A percentile compares a stretch with the other conserved stretches of the same genome.
These are phyloP conservation scores for Huiozyma sinensis DNA, from an alignment of 805 yeast species.

Conservation along the genomic window DNA sequence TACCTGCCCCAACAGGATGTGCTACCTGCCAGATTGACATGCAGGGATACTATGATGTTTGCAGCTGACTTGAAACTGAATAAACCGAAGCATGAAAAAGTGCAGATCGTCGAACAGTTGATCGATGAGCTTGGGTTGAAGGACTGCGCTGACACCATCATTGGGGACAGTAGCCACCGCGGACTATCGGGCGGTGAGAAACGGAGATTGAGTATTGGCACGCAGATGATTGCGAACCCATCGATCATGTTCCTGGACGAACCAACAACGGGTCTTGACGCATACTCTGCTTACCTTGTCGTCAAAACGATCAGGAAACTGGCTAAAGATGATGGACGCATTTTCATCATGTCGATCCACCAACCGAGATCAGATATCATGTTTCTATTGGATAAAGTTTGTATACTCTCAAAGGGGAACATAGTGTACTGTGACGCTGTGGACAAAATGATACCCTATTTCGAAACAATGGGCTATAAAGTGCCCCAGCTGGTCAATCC, in stretches of 20 bases:
- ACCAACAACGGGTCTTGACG: conserved; percentile 82
- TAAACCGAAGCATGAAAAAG: conserved; percentile 35
- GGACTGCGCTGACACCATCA: conserved; percentile 49
- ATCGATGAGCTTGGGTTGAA: conserved; percentile 54
- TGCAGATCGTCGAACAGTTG: conserved; percentile 44
- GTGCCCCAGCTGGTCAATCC: conserved; percentile 45
- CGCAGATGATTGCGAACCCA: conserved; percentile 69
- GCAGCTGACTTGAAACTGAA: conserved; percentile 64
- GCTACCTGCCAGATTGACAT: conserved; percentile 59
- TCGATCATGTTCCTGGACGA: conserved; percentile 71
- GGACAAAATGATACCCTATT: conserved; percentile 36
- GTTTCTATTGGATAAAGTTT: conserved; percentile 52
- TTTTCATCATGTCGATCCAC: conserved; percentile 67
- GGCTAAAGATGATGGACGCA: conserved; percentile 49
- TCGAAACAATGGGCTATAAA: conserved; percentile 34
- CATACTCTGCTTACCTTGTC: conserved; percentile 59
- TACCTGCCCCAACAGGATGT: conserved; percentile 72
- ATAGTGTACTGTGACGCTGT: conserved; percentile 40
- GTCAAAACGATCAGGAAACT: conserved; percentile 50
- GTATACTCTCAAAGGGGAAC: conserved; percentile 59
- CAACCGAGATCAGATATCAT: conserved; percentile 78
- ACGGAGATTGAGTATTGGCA: conserved; percentile 64
- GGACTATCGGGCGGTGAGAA: conserved; percentile 82
- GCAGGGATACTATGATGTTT: conserved; percentile 55
- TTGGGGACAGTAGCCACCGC: conserved; percentile 43